Conservation (phyloP, 352 stramenopile species). For the Globisporangium camurandrum region DNA sequence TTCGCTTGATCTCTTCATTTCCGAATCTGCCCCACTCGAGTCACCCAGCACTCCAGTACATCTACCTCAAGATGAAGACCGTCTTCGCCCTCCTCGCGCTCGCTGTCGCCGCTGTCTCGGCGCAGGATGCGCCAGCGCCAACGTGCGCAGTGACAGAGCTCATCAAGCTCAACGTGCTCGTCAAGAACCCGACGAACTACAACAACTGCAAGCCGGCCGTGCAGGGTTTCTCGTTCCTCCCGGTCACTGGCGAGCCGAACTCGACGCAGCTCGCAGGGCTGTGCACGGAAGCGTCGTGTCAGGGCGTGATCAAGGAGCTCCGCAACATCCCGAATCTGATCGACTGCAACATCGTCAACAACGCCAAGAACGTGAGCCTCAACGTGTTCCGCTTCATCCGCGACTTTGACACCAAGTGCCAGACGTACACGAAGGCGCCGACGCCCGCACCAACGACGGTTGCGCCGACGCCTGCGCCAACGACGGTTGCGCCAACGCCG, state of each 20-base stretch:
- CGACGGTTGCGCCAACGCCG: no score
- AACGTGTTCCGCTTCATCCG: slow-evolving; percentile 1
- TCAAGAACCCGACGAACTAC: neutral
- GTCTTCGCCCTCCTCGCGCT: neutral
- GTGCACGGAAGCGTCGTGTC: neutral
- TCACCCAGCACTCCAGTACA: neutral
- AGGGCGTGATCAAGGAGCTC: neutral
- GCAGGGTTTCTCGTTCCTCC: slow-evolving; percentile 1
- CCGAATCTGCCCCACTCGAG: slow-evolving; percentile 1
- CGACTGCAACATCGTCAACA: slow-evolving; percentile 1
- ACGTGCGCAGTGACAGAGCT: neutral
- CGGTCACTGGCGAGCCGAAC: neutral
- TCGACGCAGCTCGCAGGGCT: neutral
- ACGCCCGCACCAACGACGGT: neutral
- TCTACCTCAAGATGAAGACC: neutral
- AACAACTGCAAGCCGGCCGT: neutral
- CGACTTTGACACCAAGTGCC: neutral
- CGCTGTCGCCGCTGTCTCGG: neutral
- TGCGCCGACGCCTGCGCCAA: neutral
- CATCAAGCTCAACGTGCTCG: neutral
- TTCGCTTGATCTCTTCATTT: no score
- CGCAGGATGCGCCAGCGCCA: neutral
- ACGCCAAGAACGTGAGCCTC: neutral
- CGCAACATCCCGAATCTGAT: neutral
- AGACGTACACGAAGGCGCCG: neutral